These are phyloP conservation scores for Candida glucosophila DNA, from an alignment of 1,139 yeast species.

Conservation along the genomic window DNA sequence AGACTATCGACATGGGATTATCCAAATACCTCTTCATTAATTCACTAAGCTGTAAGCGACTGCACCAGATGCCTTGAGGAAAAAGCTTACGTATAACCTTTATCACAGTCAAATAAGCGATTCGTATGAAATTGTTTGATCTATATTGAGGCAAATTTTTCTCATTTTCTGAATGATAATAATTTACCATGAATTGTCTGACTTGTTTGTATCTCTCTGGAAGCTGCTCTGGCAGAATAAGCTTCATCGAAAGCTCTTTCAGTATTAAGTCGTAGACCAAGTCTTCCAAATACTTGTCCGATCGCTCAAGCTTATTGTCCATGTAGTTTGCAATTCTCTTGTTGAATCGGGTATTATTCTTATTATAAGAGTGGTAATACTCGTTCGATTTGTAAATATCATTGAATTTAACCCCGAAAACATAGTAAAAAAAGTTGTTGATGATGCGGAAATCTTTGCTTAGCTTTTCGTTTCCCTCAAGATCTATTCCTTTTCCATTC, in stretches of 20 bases:
- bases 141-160: constrained; percentile 28
- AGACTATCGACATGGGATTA: constrained; percentile 37
- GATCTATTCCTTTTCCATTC: constrained; percentile 19
- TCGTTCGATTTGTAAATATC: constrained; percentile 28
- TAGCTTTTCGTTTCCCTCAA: constrained; percentile 22
- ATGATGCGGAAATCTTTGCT: constrained; percentile 21
- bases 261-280: constrained; percentile 30
- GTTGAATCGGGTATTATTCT: constrained; percentile 22
- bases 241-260: constrained; percentile 32
- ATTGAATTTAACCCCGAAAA: constrained; percentile 20
- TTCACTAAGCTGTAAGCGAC: constrained; percentile 20
- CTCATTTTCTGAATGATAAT: constrained; percentile 27
- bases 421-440: constrained; percentile 22
- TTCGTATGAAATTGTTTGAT: constrained; percentile 19
- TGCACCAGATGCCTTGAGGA: constrained; percentile 38
- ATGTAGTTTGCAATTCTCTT: constrained; percentile 21
- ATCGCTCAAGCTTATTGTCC: constrained; percentile 22
- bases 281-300: constrained; percentile 29
- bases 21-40: constrained; percentile 25
- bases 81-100: constrained; percentile 27
- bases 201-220: constrained; percentile 27
- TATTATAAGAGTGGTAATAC: constrained; percentile 27
- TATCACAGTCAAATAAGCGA: constrained; percentile 33
- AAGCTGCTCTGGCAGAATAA: constrained; percentile 28
- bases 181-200: constrained; percentile 31